Evolutionary conservation across 768 basidiomycete genomes (phyloP).

Genomic region (Mycena galericulata): DNA sequence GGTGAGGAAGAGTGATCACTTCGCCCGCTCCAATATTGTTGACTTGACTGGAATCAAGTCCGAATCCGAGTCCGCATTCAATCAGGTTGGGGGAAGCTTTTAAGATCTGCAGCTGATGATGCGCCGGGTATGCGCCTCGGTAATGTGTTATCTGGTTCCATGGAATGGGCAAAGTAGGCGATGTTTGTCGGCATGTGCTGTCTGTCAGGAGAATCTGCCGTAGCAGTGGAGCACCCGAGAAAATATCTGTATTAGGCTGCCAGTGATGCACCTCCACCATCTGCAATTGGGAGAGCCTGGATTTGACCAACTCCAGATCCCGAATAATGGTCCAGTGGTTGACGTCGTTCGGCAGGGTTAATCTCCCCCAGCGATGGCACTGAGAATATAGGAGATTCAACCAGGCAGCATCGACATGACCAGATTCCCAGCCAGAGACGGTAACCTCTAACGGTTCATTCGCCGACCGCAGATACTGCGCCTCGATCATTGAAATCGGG

Average conservation of each 20-base stretch:
- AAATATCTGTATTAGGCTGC: background rate
- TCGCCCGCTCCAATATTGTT: background rate
- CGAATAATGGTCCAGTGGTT: background rate
- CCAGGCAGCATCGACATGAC: background rate
- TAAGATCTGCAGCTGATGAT: background rate
- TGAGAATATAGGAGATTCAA: background rate
- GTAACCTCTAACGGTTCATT: background rate
- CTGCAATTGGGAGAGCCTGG: background rate
- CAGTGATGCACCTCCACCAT: background rate
- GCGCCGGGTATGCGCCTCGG: background rate
- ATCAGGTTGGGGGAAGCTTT: background rate
- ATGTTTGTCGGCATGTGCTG: background rate
- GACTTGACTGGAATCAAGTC: no score
- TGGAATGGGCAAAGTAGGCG: background rate
- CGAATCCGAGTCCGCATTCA: background rate
- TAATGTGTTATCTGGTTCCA: conserved; percentile 1
- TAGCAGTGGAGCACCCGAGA: background rate
- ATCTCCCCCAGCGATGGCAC: background rate
- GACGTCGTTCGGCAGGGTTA: background rate
- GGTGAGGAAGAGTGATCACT: background rate
- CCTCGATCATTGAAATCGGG: background rate
- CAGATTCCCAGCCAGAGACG: background rate
- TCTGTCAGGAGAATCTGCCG: background rate
- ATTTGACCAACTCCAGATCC: background rate
- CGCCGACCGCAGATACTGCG: background rate